Conservation (phyloP, 345 rosid species). For the Hypericum androsaemum region DNA sequence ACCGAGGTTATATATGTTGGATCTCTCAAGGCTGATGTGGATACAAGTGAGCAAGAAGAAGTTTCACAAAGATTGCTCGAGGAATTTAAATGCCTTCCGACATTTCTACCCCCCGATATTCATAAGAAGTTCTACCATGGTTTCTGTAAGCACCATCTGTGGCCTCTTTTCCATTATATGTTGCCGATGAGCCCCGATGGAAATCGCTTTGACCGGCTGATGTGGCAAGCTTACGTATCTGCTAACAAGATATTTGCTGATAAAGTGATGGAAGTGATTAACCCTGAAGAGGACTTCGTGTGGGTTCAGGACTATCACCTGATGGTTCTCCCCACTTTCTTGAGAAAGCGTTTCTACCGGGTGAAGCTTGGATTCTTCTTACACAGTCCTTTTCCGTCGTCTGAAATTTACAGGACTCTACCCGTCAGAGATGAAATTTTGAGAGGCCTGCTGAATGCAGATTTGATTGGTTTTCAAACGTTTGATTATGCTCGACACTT, state of each 20-base stretch:
- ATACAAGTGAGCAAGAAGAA: slow-evolving; percentile 32
- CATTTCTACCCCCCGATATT: slow-evolving; percentile 35
- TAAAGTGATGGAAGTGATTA: slow-evolving; percentile 34
- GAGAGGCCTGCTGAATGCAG: slow-evolving; percentile 35
- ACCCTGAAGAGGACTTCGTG: slow-evolving; percentile 35
- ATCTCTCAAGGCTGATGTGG: slow-evolving; percentile 32
- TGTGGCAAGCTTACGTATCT: slow-evolving; percentile 43
- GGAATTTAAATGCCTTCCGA: slow-evolving; percentile 35
- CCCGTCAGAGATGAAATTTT: slow-evolving; percentile 37
- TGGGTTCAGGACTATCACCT: slow-evolving; percentile 51
- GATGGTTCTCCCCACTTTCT: slow-evolving; percentile 38
- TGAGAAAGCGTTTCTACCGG: slow-evolving; percentile 34
- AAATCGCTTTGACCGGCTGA: slow-evolving; percentile 26
- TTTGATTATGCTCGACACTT: slow-evolving; percentile 46
- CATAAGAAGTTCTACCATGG: slow-evolving; percentile 36
- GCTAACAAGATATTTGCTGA: slow-evolving; percentile 43
- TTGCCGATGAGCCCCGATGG: slow-evolving; percentile 40
- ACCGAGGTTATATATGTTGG: slow-evolving; percentile 36
- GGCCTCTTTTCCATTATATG: slow-evolving; percentile 50
- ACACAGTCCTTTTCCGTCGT: slow-evolving; percentile 44
- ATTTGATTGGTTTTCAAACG: slow-evolving; percentile 42
- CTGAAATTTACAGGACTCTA: slow-evolving; percentile 38
- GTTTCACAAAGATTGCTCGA: slow-evolving; percentile 32
- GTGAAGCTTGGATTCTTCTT: slow-evolving; percentile 45
- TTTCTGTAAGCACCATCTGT: slow-evolving; percentile 36